A percentile compares a stretch with the other conserved stretches of the same genome.
Conservation (phyloP, 2,329 filamentous ascomycete genomes). For the Colletotrichum sidae region DNA sequence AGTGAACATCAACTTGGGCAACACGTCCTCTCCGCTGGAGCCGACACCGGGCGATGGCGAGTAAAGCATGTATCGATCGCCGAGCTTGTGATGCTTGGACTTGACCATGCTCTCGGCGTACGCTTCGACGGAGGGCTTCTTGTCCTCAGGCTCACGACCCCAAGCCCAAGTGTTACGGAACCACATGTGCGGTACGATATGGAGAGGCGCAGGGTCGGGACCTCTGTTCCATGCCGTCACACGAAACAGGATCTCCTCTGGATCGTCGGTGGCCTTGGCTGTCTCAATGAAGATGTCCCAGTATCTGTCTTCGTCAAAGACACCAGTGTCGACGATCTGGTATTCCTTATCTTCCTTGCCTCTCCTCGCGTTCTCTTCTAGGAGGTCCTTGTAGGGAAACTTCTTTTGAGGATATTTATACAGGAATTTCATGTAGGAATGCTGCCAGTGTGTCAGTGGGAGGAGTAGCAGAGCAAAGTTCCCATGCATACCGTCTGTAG, state of each 20-base stretch:
- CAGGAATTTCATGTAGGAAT: constrained; percentile 98
- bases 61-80: constrained; percentile 84
- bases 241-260: constrained; percentile 91
- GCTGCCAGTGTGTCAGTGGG: constrained; percentile 61
- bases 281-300: constrained; percentile 99
- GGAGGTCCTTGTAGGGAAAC: constrained; percentile 91
- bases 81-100: constrained; percentile 83
- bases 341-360: constrained; percentile 86
- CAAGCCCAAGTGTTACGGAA: constrained; percentile 98
- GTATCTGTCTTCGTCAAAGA: constrained; percentile 90
- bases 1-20: constrained; percentile 89
- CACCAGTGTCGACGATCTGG: constrained; percentile 88
- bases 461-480: background rate
- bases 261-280: constrained; percentile 91
- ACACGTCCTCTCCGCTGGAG: constrained; percentile 81
- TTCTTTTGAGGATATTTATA: constrained; percentile 96
- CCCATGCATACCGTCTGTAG: constrained; percentile 35
- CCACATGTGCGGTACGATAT: constrained; percentile 95
- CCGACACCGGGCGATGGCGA: constrained; percentile 92
- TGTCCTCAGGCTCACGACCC: constrained; percentile 80
- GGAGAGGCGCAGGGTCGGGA: constrained; percentile 87
- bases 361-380: constrained; percentile 84
- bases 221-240: constrained; percentile 97
- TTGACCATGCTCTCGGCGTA: constrained; percentile 75
- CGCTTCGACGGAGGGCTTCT: constrained; percentile 83